Evolutionary conservation across 495 filamentous ascomycete species (phyloP), one percentile per base, ranked within the genome.

Genomic region (Xylaria cubensis): DNA sequence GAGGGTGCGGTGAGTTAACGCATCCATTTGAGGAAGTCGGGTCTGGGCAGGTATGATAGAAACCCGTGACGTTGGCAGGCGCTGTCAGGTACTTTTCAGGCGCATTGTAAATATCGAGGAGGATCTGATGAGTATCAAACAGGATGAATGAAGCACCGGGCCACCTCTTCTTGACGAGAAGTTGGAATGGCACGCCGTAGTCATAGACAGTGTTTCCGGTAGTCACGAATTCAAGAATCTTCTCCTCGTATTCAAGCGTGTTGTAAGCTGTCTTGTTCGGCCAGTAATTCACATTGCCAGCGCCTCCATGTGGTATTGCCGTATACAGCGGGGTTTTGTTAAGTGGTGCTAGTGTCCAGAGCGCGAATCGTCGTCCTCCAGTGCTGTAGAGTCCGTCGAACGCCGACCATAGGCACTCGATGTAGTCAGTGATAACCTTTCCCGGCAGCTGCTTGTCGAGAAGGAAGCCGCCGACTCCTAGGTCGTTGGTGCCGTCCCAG

Each of bases 401-500:
- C 0, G 83, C 80, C 4, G 82, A 69, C 80, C 89, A 92, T 6
- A 93, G 82, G 75, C 92, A 94, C 70, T 88, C 85, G 26, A 89
- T 82, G 76, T 89, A 93, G 76, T 90, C 86, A 19, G 82, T 79
- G 61, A 93, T 83, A 3, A 87, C 90, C 53, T 85, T 89, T 2
- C 86, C 87, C 0, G 83, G 67, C 29, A 86, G 76, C 76, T 92
- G 88, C 50, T 84, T 84, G 77, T 92, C 90, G 24, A 86, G 87
- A 34, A 94, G 76, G 76, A 93, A 90, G 32, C 84, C 90, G 58
- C 84, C 77, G 66, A 79, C 84, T 46, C 92, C 91, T 13, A 95
- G 82, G 75, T 95, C 92, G 74, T 94, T 94, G 65, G 91, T 93
- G 0, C 92, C 92, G 74, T 94, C 93, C 92, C 91, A 95, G 46